Evolutionary conservation across 331 rosid species (phyloP), one percentile per base, ranked within the genome.

Genomic region (Malus hybrid): DNA sequence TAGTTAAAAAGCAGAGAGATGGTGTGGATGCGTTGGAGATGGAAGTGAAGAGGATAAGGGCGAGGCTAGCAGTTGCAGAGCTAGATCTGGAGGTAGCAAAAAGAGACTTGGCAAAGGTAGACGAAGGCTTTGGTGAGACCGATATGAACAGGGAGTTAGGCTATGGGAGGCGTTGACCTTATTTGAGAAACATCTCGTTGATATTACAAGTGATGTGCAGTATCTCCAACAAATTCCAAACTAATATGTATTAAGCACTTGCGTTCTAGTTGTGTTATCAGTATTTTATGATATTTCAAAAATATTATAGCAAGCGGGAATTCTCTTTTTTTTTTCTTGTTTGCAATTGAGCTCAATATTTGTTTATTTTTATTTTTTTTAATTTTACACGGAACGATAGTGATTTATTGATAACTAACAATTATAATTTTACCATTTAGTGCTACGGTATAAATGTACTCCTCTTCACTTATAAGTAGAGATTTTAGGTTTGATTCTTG

Each of bases 71-170:
- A 1, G 33, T 34, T 34, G 66, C 75, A 7, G 75, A 72, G 66
- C 1, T 72, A 22, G 75, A 60, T 33, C 66, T 56, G 0, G 66
- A 16, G 34, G 34, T 72, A n/a, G 75, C 75, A 72, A 57, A 34
- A 34, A 22, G 24, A 14, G 75, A 57, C 55, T 44, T 72, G 34
- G 66, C 22, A 6, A 57, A 56, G 34, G 53, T 53, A 22, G 66
- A 34, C 12, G 55, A 20, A 72, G 19, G 55, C 33, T 72, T 57
- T 1, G 75, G 66, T 2, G 34, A 33, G 50, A 22, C 66, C 58
- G 18, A 72, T 56, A 55, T 72, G 75, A 57, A 72, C 48, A 56
- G 33, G n/a, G 46, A 72, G 75, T 62, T 72, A 0, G 75, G 75
- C 15, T 72, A 72, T 57, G 75, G 75, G 9, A 34, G 34, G 24